Evolutionary conservation across 441 rosid genomes (phyloP), one percentile per base, ranked within the genome.

Genomic region (Pelargonium citronellum): DNA sequence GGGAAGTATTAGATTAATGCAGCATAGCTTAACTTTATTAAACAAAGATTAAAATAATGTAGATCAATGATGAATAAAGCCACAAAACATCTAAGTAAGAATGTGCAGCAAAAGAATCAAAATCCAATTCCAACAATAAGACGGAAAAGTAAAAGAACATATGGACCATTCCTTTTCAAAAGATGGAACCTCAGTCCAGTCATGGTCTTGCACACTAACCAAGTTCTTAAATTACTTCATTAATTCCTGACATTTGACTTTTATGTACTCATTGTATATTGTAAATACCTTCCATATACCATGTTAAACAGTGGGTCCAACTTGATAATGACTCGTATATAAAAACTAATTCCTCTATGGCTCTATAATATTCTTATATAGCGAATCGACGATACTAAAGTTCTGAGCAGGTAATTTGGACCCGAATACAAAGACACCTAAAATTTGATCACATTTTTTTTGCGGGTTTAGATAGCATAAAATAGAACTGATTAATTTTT

Each of bases 131-230:
- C 6, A 55, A 55, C 61, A 55, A 55, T 15, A 22, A 55, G 3
- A 15, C 9, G 61, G 61, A 55, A 55, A 55, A 55, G 61, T 55
- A 55, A 16, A 17, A 55, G 24, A 4, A 55, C 0, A 22, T 22
- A 55, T 55, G 61, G 61, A 55, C 61, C 57, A 55, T 15, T 55
- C 61, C 24, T 55, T 55, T 16, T 55, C 61, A 51, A 51, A 51
- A 27, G 57, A 51, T 51, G 57, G 57, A 51, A n/a, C 57, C 57
- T 13, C 57, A 55, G 61, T 55, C 61, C 7, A 55, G 61, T 55
- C 61, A 55, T 16, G 61, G 61, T 55, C 61, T 55, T 16, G 24
- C 57, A 13, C 57, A 11, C 53, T 13, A 47, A 11, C 53, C 53
- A 47, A 47, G 12, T 13, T n/a, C 58, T 51, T 51, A 19, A 51